Conservation (phyloP, 1,284 basidiomycete genomes). For the Malassezia restricta region DNA sequence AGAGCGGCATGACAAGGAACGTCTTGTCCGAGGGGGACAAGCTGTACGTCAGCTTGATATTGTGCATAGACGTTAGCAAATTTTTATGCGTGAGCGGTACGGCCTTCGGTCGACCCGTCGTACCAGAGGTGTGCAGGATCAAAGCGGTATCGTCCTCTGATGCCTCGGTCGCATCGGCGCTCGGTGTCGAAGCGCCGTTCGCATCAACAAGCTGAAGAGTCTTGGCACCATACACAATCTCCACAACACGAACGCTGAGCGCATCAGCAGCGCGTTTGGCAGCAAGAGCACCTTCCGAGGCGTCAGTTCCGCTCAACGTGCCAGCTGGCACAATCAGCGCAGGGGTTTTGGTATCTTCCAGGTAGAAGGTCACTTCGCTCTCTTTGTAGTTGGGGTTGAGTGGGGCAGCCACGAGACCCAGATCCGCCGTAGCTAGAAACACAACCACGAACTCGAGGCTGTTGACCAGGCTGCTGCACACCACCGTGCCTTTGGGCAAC, state of each 20-base stretch:
- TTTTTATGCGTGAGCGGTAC: slow-evolving; percentile 56
- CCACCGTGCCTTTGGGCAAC: slow-evolving; percentile 20
- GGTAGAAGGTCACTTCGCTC: slow-evolving; percentile 46
- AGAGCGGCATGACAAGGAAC: slow-evolving; percentile 58
- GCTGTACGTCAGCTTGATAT: slow-evolving; percentile 50
- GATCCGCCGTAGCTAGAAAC: slow-evolving; percentile 45
- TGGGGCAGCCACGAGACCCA: slow-evolving; percentile 47
- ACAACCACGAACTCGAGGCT: slow-evolving; percentile 46
- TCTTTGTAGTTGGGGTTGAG: slow-evolving; percentile 48
- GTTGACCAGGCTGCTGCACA: slow-evolving; percentile 46
- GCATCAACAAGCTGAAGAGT: slow-evolving; percentile 19
- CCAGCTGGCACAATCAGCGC: slow-evolving; percentile 41
- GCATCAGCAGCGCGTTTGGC: slow-evolving; percentile 28
- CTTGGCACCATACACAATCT: slow-evolving; percentile 36
- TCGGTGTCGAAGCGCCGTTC: slow-evolving; percentile 18
- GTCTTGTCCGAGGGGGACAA: slow-evolving; percentile 49
- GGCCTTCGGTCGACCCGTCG: slow-evolving; percentile 53
- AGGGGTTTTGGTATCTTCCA: slow-evolving; percentile 45
- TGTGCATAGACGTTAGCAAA: slow-evolving; percentile 55
- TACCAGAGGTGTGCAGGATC: slow-evolving; percentile 55
- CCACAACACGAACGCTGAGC: slow-evolving; percentile 32
- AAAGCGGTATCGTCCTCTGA: slow-evolving; percentile 48
- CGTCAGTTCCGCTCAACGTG: slow-evolving; percentile 15
- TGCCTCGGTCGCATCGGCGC: slow-evolving; percentile 17
- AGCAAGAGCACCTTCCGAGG: slow-evolving; percentile 9